phyloP scores from a whole-genome alignment of 176 grass and related monocot genomes.

The Calamus simplicifolius region DNA sequence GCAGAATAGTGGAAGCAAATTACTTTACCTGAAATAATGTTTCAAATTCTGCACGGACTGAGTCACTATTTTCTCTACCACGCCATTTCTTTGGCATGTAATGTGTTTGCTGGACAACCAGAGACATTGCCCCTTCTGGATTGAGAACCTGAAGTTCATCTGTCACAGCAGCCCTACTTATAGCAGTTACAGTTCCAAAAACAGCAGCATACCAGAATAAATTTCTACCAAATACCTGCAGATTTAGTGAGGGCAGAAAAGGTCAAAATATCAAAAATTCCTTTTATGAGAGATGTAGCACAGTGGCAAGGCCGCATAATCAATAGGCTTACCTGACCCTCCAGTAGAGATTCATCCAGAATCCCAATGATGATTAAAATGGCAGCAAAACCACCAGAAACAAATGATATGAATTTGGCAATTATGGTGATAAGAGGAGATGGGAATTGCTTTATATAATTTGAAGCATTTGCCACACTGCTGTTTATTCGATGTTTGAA shows the following conservation, averaged over 20 bases:
- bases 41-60: slow-evolving; percentile 72
- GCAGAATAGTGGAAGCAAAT: neutral
- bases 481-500: slow-evolving; percentile 97
- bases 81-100: slow-evolving; percentile 94
- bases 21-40: slow-evolving; percentile 68
- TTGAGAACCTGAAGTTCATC: slow-evolving; percentile 98
- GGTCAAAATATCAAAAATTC: neutral
- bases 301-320: neutral
- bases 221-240: slow-evolving; percentile 84
- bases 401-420: slow-evolving; percentile 95
- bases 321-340: slow-evolving; percentile 68
- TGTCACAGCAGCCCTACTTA: slow-evolving; percentile 77
- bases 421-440: slow-evolving; percentile 86
- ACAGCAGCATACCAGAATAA: slow-evolving; percentile 97
- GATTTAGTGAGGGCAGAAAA: slow-evolving; percentile 9
- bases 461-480: slow-evolving; percentile 67
- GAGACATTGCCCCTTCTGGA: slow-evolving; percentile 82
- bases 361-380: slow-evolving; percentile 84
- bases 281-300: slow-evolving; percentile 1
- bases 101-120: slow-evolving; percentile 76
- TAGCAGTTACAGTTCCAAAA: slow-evolving; percentile 90
- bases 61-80: slow-evolving; percentile 74
- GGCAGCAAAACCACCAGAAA: slow-evolving; percentile 93
- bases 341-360: slow-evolving; percentile 83
- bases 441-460: slow-evolving; percentile 97